These are phyloP conservation scores for Guyanaporus albipodus DNA, from an alignment of 768 basidiomycete species.

Conservation along the genomic window DNA sequence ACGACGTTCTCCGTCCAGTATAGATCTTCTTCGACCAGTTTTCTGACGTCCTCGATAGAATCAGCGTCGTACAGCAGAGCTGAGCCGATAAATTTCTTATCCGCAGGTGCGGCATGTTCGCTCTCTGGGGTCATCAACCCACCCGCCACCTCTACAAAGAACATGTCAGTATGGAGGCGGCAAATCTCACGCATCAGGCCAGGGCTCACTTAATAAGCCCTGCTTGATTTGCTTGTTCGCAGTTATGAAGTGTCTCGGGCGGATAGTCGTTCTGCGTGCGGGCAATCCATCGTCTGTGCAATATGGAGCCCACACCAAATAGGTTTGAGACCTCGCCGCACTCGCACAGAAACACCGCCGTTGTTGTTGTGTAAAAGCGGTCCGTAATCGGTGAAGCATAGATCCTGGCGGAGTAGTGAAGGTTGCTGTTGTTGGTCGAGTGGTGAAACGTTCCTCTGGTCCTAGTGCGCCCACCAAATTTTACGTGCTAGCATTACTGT, in stretches of 20 bases:
- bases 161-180: conserved; percentile 7
- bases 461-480: no score
- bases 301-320: conserved; percentile 64
- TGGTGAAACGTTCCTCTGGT: neutral
- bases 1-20: conserved; percentile 44
- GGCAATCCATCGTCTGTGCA: conserved; percentile 55
- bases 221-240: conserved; percentile 39
- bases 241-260: conserved; percentile 46
- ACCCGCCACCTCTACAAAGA: conserved; percentile 46
- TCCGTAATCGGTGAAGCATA: neutral
- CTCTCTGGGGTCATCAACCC: conserved; percentile 59
- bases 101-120: conserved; percentile 38
- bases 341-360: conserved; percentile 13
- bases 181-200: conserved; percentile 3
- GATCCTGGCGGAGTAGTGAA: neutral
- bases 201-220: conserved; percentile 49
- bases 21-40: conserved; percentile 39
- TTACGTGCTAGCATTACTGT: neutral
- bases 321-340: conserved; percentile 8
- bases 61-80: conserved; percentile 52
- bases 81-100: conserved; percentile 61
- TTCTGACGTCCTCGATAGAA: conserved; percentile 42
- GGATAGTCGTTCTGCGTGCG: conserved; percentile 52
- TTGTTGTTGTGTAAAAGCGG: neutral
- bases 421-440: neutral